Evolutionary conservation across 306 rosid species (phyloP).

Genomic region (Acacia crassicarpa): DNA sequence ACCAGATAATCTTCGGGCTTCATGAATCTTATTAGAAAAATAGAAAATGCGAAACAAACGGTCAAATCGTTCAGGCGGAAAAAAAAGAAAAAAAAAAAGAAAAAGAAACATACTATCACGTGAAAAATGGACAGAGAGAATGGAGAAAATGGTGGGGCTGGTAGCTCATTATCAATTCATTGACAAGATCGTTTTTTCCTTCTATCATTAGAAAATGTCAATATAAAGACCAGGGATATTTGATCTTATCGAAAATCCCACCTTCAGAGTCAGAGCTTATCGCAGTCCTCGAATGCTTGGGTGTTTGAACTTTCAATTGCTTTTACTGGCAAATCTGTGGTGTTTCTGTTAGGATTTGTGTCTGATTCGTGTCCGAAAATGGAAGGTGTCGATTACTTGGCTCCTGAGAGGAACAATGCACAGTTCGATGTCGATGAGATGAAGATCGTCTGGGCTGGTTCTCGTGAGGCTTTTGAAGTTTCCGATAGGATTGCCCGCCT

Average conservation of each 20-base stretch:
- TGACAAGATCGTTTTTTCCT: not conserved
- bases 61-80: not conserved
- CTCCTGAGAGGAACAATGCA: slow-evolving; percentile 71
- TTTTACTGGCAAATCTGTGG: not conserved
- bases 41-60: not conserved
- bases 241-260: not conserved
- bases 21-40: not conserved
- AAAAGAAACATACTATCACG: not conserved
- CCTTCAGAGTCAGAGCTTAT: not conserved
- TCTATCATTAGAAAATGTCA: not conserved
- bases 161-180: not conserved
- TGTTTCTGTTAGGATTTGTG: not conserved
- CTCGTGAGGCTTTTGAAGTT: slow-evolving; percentile 59
- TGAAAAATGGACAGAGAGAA: not conserved
- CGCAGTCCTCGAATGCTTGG: not conserved
- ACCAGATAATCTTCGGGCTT: not conserved
- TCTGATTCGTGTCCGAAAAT: slow-evolving; percentile 20
- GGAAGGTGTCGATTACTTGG: slow-evolving; percentile 74
- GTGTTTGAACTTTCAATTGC: not conserved
- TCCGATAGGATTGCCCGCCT: slow-evolving; percentile 84
- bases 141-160: not conserved
- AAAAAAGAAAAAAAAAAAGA: too few species aligned
- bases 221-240: not conserved
- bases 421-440: slow-evolving; percentile 81
- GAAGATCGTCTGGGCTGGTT: slow-evolving; percentile 94